A percentile compares a stretch with the other conserved stretches of the same genome.
Conservation (phyloP, 495 filamentous ascomycete genomes). For the Monascus purpureus region DNA sequence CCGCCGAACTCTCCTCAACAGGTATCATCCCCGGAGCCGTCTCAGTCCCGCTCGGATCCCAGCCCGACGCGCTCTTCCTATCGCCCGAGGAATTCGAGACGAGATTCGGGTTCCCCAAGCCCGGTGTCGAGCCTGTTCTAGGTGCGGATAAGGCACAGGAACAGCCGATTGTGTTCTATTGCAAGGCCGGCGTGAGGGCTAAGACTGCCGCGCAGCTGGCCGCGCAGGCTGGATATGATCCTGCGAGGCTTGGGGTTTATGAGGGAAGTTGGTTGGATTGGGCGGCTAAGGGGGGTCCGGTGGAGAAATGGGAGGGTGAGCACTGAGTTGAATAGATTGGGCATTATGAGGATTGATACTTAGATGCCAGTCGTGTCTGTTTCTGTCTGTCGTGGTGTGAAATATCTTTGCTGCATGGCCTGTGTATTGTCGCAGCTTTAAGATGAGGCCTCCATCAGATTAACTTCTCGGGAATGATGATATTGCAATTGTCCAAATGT, state of each 20-base stretch:
- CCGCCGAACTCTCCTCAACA: conserved; percentile 49
- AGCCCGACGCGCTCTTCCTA: conserved; percentile 67
- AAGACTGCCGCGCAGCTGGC: conserved; percentile 70
- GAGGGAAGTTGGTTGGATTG: conserved; percentile 86
- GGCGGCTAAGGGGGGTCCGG: conserved; percentile 50
- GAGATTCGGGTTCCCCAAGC: conserved; percentile 33
- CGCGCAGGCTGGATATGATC: conserved; percentile 56
- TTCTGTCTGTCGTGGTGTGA: no score
- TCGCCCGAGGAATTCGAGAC: conserved; percentile 56
- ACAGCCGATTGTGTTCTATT: conserved; percentile 71
- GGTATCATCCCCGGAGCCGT: conserved; percentile 69
- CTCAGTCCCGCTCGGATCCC: conserved; percentile 63
- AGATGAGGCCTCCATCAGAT: no score
- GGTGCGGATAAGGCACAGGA: conserved; percentile 15
- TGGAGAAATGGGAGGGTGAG: conserved; percentile 35
- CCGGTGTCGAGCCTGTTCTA: conserved; percentile 8
- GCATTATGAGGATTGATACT: no score
- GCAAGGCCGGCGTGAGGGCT: conserved; percentile 78
- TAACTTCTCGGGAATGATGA: no score
- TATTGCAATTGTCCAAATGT: no score
- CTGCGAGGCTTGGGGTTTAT: conserved; percentile 64
- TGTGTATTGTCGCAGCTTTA: no score
- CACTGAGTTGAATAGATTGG: conserved; percentile 8
- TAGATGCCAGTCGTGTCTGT: no score
- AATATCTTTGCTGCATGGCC: no score